phyloP scores from a whole-genome alignment of 2,329 filamentous ascomycete genomes.

The Tolypocladium nubicola region DNA sequence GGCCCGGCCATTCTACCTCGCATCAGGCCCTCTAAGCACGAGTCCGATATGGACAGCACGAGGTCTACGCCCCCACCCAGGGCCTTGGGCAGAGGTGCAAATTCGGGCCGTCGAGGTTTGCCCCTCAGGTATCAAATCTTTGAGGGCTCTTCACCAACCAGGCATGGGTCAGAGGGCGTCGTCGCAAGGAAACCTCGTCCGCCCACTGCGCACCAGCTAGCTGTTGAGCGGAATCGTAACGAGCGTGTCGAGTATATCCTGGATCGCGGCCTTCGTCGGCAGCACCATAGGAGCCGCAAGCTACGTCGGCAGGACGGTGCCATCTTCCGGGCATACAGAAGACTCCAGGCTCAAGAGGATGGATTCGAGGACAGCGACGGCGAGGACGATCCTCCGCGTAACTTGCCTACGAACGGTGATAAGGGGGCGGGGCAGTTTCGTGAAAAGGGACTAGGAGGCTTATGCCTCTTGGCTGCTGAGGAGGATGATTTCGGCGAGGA shows the following conservation, averaged over 20 bases:
- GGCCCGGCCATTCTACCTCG: slow-evolving; percentile 50
- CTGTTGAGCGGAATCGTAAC: slow-evolving; percentile 67
- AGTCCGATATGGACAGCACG: slow-evolving; percentile 34
- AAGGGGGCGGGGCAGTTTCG: slow-evolving; percentile 31
- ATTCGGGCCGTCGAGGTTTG: slow-evolving; percentile 11
- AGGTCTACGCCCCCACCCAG: slow-evolving; percentile 31
- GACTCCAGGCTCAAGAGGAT: slow-evolving; percentile 45
- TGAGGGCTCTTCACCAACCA: slow-evolving; percentile 50
- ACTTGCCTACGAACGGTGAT: slow-evolving; percentile 17
- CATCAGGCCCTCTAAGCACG: slow-evolving; percentile 53
- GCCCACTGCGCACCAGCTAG: slow-evolving; percentile 71
- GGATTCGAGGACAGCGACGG: slow-evolving; percentile 53
- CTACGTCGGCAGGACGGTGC: slow-evolving; percentile 53
- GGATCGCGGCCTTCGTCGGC: slow-evolving; percentile 58
- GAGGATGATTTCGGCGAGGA: slow-evolving; percentile 71
- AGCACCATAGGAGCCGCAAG: slow-evolving; percentile 54
- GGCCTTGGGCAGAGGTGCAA: slow-evolving; percentile 13
- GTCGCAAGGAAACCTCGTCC: slow-evolving; percentile 56
- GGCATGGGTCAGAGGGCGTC: slow-evolving; percentile 43
- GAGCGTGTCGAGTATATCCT: slow-evolving; percentile 76
- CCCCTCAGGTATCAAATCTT: slow-evolving; percentile 49
- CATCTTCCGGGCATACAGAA: slow-evolving; percentile 54
- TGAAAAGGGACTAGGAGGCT: slow-evolving; percentile 50
- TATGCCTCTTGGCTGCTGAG: slow-evolving; percentile 51
- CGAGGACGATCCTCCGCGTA: slow-evolving; percentile 33